These are phyloP conservation scores for Neonectria coccinea DNA, from an alignment of 2,329 filamentous ascomycete genomes.

Conservation along the genomic window DNA sequence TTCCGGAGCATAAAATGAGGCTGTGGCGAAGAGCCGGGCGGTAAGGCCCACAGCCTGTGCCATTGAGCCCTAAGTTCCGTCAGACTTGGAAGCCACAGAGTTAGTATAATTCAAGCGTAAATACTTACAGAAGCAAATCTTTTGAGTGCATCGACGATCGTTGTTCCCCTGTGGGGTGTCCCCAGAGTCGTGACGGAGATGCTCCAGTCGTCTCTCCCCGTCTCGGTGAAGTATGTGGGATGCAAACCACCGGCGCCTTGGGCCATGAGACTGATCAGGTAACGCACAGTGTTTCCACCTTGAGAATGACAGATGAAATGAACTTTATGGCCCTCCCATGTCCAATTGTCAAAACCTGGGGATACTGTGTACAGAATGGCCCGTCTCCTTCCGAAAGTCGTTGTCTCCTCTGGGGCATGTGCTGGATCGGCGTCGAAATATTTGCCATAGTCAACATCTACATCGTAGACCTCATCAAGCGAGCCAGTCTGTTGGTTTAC, in stretches of 20 bases:
- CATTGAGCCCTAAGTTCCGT: not conserved
- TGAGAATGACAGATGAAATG: constrained; percentile 26
- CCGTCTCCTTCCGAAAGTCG: not conserved
- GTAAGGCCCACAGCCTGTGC: constrained; percentile 5
- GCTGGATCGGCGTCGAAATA: constrained; percentile 12
- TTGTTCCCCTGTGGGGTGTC: constrained; percentile 20
- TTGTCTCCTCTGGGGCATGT: constrained; percentile 15
- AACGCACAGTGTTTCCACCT: constrained; percentile 23
- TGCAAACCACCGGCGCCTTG: constrained; percentile 10
- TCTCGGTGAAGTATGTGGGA: constrained; percentile 11
- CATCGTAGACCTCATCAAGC: constrained; percentile 16
- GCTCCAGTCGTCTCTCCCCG: constrained; percentile 18
- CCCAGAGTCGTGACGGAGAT: constrained; percentile 23
- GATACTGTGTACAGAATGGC: constrained; percentile 18
- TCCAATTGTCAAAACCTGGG: constrained; percentile 13
- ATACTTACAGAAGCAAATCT: constrained; percentile 12
- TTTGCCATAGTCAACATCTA: constrained; percentile 18
- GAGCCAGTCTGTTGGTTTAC: constrained; percentile 1
- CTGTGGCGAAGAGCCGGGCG: constrained; percentile 21
- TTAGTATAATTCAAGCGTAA: not conserved
- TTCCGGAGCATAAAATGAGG: constrained; percentile 15
- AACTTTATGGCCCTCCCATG: constrained; percentile 18
- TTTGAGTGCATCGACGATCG: constrained; percentile 13
- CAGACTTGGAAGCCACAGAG: not conserved
- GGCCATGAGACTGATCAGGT: constrained; percentile 25